Percentiles rank a stretch among this genome's conserved stretches.
Conservation (phyloP, 164 flowering plant species). For the Magnolia changhungtana region DNA sequence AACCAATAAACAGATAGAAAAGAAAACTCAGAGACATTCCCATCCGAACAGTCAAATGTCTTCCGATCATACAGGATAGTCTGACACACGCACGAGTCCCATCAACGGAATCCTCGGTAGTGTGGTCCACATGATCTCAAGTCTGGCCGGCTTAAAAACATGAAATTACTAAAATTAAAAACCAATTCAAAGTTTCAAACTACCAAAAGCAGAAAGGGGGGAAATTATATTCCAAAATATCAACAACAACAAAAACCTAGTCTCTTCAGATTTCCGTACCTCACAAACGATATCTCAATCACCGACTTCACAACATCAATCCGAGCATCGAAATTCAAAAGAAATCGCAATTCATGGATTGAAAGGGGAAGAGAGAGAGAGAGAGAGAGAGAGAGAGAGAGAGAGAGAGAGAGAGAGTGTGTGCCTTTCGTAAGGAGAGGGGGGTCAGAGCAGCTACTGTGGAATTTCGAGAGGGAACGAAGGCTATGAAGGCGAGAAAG, state of each 20-base stretch:
- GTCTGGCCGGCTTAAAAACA: too few species aligned
- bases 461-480: background rate
- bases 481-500: slow-evolving; percentile 6
- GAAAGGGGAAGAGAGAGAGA: background rate
- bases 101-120: too few species aligned
- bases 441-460: background rate
- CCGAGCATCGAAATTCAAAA: background rate
- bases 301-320: background rate
- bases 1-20: too few species aligned
- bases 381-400: background rate
- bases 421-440: background rate
- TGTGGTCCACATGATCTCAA: too few species aligned
- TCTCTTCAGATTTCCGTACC: background rate
- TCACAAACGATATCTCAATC: background rate
- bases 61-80: too few species aligned
- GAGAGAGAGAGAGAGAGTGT: background rate
- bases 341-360: background rate
- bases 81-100: too few species aligned
- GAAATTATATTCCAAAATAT: background rate
- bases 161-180: too few species aligned
- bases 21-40: too few species aligned
- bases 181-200: too few species aligned
- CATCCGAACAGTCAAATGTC: too few species aligned
- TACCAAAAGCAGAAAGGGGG: too few species aligned
- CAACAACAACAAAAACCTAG: background rate